phyloP scores from a whole-genome alignment of 352 stramenopile genomes.

The Blastocystis hominis region DNA sequence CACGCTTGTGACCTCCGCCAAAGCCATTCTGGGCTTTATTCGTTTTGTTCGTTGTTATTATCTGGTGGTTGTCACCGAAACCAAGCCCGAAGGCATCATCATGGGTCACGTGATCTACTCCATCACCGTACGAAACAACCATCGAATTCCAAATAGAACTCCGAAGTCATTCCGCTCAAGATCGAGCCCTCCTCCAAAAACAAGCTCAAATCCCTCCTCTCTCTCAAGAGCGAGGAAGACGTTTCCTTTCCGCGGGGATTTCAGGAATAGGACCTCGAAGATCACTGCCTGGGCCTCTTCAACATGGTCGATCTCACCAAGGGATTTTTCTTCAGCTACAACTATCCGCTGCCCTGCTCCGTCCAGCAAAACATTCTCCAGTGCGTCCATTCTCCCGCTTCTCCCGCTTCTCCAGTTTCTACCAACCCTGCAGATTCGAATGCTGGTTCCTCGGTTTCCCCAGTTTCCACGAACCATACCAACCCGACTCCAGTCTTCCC shows the following conservation, averaged over 20 bases:
- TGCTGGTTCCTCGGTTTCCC: neutral
- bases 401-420: neutral
- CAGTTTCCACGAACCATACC: neutral
- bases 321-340: constrained; percentile 98
- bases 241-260: constrained; percentile 60
- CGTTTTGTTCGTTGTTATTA: constrained; percentile 95
- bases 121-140: constrained; percentile 67
- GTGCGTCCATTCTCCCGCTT: neutral
- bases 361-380: constrained; percentile 13
- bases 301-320: constrained; percentile 96
- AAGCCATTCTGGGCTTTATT: constrained; percentile 91
- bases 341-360: constrained; percentile 59
- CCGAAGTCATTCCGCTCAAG: constrained; percentile 58
- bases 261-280: constrained; percentile 64
- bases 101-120: constrained; percentile 87
- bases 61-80: constrained; percentile 90
- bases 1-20: constrained; percentile 70
- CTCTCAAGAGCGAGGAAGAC: constrained; percentile 68
- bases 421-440: neutral
- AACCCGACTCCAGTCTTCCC: neutral
- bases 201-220: constrained; percentile 65
- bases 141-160: constrained; percentile 38
- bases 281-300: constrained; percentile 84
- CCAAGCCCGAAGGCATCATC: constrained; percentile 88
- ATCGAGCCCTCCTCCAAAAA: constrained; percentile 61